Evolutionary conservation across 2,329 filamentous ascomycete genomes (phyloP), one percentile per base, ranked within the genome.

Genomic region (Colletotrichum karsti): DNA sequence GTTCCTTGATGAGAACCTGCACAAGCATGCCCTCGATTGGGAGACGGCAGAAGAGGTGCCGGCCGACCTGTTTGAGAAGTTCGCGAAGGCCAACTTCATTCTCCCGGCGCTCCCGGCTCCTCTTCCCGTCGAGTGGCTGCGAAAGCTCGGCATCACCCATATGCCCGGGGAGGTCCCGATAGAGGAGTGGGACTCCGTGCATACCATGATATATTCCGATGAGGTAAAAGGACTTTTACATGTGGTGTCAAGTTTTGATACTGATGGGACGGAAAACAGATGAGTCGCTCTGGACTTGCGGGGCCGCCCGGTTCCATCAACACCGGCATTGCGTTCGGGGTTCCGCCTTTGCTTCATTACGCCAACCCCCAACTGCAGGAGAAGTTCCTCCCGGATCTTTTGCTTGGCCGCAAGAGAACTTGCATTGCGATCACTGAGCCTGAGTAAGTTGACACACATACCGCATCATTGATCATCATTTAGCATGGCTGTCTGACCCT

Each of bases 391-490:
- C 91, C 92, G 0, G 90, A 92, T 56, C 82, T 94, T 1, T 81
- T 94, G 12, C 86, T 85, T 0, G 90, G 91, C 7, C 85, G 84
- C 74, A 93, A 90, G 79, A 83, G 92, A 44, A 84, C 84, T 13
- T 94, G 92, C 74, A 93, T 95, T 71, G 92, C 92, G 9, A 93
- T 95, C 73, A 95, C 92, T 0, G 92, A 95, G 75, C 92, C 92
- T 0, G 89, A 88, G 73, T 74, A 57, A 58, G 71, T 62, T 12
- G 22, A 10, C 8, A 10, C 12, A 7, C 20, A 2, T n/a, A 9
- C 1, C 7, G n/a, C n/a, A n/a, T n/a, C n/a, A n/a, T n/a, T n/a
- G n/a, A n/a, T n/a, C n/a, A n/a, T n/a, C n/a, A n/a, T n/a, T n/a
- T n/a, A n/a, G n/a, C n/a, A n/a, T n/a, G n/a, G n/a, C n/a, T n/a